Percentiles rank a stretch among this genome's conserved stretches.
Conservation (phyloP, 495 filamentous ascomycete genomes). For the Xylaria cubensis region DNA sequence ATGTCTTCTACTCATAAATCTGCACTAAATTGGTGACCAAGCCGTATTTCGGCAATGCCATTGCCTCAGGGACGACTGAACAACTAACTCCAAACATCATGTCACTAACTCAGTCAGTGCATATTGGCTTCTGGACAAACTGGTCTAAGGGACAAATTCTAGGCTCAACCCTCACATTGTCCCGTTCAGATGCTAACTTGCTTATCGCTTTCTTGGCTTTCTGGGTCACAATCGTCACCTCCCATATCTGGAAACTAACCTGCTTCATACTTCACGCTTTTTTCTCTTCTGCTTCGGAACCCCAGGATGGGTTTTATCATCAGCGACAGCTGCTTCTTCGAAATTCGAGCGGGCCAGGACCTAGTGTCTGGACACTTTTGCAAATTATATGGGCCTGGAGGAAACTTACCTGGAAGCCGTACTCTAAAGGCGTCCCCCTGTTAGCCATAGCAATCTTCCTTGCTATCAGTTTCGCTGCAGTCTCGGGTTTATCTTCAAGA, state of each 20-base stretch:
- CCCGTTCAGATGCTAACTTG: background rate
- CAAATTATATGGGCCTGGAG: background rate
- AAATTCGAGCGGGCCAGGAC: background rate
- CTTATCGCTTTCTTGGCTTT: background rate
- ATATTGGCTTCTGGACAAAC: slow-evolving; percentile 4
- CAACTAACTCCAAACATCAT: background rate
- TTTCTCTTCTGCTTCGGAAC: background rate
- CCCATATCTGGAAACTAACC: background rate
- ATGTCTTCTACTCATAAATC: background rate
- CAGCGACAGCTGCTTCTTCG: background rate
- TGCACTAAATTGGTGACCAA: background rate
- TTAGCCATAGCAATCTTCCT: background rate
- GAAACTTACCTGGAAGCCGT: background rate
- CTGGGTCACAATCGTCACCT: background rate
- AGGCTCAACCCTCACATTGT: background rate
- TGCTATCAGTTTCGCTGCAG: background rate
- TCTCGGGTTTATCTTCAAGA: background rate
- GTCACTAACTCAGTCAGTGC: background rate
- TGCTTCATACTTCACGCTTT: background rate
- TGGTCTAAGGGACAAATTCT: background rate
- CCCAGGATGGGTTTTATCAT: background rate
- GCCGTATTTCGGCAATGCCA: background rate
- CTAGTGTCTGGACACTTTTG: background rate
- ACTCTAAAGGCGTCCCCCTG: background rate
- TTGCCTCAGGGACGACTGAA: background rate